These are phyloP conservation scores for Syzygium aqueum DNA, from an alignment of 345 rosid genomes.

Conservation along the genomic window DNA sequence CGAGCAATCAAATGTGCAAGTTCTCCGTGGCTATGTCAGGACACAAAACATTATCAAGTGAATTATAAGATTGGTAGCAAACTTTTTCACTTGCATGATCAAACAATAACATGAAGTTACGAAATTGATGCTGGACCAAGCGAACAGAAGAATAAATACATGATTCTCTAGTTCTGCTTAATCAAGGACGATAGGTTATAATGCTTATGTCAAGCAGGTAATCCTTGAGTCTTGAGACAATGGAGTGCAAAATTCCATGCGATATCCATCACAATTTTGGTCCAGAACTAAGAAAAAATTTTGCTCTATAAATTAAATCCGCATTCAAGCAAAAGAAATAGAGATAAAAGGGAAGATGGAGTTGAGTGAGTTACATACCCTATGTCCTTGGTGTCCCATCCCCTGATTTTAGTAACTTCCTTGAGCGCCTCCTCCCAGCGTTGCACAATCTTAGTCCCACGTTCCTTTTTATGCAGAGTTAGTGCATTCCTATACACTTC, in stretches of 20 bases:
- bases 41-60: not conserved
- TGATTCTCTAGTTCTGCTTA: rapidly evolving
- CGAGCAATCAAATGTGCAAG: not conserved
- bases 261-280: not conserved
- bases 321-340: not conserved
- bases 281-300: not conserved
- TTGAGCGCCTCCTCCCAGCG: rapidly evolving
- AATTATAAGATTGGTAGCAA: not conserved
- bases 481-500: rapidly evolving
- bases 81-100: not conserved
- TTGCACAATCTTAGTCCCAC: not conserved
- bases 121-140: not conserved
- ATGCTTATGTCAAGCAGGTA: not conserved
- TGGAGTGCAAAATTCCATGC: not conserved
- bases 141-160: not conserved
- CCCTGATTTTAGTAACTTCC: not conserved
- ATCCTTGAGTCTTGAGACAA: not conserved
- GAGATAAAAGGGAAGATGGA: not conserved
- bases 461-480: rapidly evolving
- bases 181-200: not conserved
- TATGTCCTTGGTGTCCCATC: not conserved
- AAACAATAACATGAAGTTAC: not conserved
- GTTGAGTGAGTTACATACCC: not conserved
- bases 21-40: not conserved
- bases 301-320: not conserved